These are phyloP conservation scores for Vitis rotundifolia DNA, from an alignment of 164 flowering plant genomes.

Conservation along the genomic window DNA sequence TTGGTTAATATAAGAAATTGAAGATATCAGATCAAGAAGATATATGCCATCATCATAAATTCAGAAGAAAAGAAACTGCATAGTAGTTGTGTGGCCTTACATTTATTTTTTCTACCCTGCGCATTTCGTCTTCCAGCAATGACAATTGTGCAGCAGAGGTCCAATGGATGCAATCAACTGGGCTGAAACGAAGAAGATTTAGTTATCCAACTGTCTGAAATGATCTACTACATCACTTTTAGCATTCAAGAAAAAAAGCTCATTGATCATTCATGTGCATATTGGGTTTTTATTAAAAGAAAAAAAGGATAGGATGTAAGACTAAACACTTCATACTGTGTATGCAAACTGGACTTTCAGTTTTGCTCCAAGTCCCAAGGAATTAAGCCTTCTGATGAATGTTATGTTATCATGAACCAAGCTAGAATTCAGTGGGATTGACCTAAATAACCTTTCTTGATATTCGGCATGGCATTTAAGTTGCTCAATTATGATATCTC, in stretches of 20 bases:
- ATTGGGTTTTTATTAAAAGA: neutral
- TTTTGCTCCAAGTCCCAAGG: too few relatives aligned
- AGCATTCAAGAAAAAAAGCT: too few relatives aligned
- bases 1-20: neutral
- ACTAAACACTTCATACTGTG: too few relatives aligned
- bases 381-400: too few relatives aligned
- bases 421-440: neutral
- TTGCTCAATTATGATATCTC: neutral
- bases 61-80: neutral
- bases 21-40: neutral
- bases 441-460: slow-evolving; percentile 1
- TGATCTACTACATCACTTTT: neutral
- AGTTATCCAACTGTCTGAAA: neutral
- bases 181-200: slow-evolving; percentile 51
- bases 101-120: slow-evolving; percentile 90
- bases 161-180: slow-evolving; percentile 98
- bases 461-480: neutral
- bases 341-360: too few relatives aligned
- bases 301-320: too few relatives aligned
- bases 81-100: slow-evolving; percentile 42
- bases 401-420: neutral
- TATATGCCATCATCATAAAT: neutral
- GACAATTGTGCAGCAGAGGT: slow-evolving; percentile 92
- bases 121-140: slow-evolving; percentile 98
- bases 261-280: neutral